A percentile compares a stretch with the other conserved stretches of the same genome.
phyloP scores from a whole-genome alignment of 371 early-diverging fungal genomes.

The Mortierella sp. region DNA sequence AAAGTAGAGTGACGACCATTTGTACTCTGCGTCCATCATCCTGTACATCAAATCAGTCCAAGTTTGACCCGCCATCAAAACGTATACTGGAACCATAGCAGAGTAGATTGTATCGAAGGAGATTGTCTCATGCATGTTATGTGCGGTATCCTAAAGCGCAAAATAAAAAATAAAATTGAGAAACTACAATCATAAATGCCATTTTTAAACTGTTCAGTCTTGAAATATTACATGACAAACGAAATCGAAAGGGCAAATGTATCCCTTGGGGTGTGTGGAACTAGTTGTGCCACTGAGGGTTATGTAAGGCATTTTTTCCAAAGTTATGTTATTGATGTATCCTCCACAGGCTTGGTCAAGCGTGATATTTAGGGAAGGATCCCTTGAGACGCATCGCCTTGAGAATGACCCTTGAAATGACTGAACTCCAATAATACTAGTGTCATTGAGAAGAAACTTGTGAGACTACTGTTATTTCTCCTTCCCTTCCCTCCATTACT shows the following conservation, averaged over 20 bases:
- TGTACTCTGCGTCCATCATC: slow-evolving; percentile 76
- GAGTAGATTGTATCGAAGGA: slow-evolving; percentile 72
- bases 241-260: slow-evolving; percentile 66
- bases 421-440: slow-evolving; percentile 73
- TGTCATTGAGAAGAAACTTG: neutral
- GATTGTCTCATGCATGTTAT: slow-evolving; percentile 46
- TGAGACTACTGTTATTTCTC: neutral
- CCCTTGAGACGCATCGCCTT: slow-evolving; percentile 64
- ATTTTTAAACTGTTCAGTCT: neutral
- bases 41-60: slow-evolving; percentile 81
- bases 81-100: slow-evolving; percentile 70
- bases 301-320: slow-evolving; percentile 15
- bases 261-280: slow-evolving; percentile 65
- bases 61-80: slow-evolving; percentile 64
- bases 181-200: neutral
- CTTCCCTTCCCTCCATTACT: neutral
- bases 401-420: slow-evolving; percentile 74
- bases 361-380: slow-evolving; percentile 7
- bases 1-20: slow-evolving; percentile 70
- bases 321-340: slow-evolving; percentile 14
- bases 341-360: slow-evolving; percentile 40
- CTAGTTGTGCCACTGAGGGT: slow-evolving; percentile 1
- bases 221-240: slow-evolving; percentile 60
- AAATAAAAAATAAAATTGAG: no score
- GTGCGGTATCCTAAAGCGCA: slow-evolving; percentile 41